A percentile compares a stretch with the other conserved stretches of the same genome.
Evolutionary conservation across 306 rosid species (phyloP).

Genomic region (Comarum palustre): DNA sequence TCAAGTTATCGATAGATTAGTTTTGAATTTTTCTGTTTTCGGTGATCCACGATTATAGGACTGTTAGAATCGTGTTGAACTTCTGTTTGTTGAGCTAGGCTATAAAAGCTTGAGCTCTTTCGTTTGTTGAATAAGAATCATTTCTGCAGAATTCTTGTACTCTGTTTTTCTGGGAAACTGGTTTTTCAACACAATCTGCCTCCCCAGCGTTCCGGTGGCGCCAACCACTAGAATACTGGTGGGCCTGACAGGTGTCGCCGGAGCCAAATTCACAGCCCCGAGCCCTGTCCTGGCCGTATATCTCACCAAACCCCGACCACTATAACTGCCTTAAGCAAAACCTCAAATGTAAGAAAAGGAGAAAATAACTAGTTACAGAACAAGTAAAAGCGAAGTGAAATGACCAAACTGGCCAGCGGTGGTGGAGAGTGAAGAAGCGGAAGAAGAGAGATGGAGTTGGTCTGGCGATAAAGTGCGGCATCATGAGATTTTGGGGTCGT

Average conservation of each 20-base stretch:
- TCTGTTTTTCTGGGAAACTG: too few species aligned
- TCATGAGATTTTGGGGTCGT: slow-evolving; percentile 34
- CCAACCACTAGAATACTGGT: slow-evolving; percentile 83
- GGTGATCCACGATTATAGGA: too few species aligned
- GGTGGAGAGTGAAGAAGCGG: slow-evolving; percentile 25
- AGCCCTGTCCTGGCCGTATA: slow-evolving; percentile 38
- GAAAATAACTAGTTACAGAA: neutral
- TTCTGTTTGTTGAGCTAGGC: too few species aligned
- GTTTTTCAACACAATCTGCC: slow-evolving; percentile 60
- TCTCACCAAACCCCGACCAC: slow-evolving; percentile 24
- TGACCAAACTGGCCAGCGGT: neutral
- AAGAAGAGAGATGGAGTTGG: slow-evolving; percentile 18
- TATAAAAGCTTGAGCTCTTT: too few species aligned
- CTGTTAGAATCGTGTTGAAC: too few species aligned
- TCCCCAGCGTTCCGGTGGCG: slow-evolving; percentile 80
- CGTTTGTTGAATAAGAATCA: too few species aligned
- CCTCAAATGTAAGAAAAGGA: neutral
- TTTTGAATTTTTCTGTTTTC: too few species aligned
- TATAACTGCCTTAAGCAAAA: slow-evolving; percentile 27
- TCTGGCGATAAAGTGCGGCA: slow-evolving; percentile 40
- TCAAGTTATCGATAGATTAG: too few species aligned
- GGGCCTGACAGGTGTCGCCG: slow-evolving; percentile 70
- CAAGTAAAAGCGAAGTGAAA: neutral
- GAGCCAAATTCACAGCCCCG: slow-evolving; percentile 58
- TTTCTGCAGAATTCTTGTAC: too few species aligned